Conservation (phyloP, 192 early-diverging fungal species). For the Fimicolochytrium jonesii region DNA sequence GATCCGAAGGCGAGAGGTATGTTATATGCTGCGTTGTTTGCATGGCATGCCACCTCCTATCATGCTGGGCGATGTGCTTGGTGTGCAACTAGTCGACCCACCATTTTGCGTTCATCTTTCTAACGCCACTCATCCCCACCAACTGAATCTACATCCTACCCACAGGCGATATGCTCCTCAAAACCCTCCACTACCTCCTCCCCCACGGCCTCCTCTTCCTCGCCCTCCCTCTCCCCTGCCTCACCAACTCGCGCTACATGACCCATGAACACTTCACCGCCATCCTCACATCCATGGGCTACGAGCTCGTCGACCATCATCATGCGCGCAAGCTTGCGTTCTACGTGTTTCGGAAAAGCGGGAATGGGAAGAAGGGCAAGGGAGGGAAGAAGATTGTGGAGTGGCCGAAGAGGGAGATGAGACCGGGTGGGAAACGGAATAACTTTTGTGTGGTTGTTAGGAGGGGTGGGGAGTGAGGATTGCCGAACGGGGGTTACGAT, state of each 20-base stretch:
- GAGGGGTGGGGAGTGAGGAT: no score
- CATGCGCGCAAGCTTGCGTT: conserved; percentile 75
- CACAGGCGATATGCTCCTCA: conserved; percentile 58
- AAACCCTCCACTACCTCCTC: conserved; percentile 44
- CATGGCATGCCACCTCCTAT: no score
- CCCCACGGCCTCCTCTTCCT: conserved; percentile 63
- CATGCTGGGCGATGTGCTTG: no score
- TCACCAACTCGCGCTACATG: conserved; percentile 81
- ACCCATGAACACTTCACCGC: conserved; percentile 63
- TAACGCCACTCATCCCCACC: no score
- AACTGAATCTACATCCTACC: no score
- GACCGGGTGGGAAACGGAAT: conserved; percentile 60
- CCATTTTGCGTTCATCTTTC: neutral
- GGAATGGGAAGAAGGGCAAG: conserved; percentile 1
- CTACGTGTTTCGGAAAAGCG: conserved; percentile 55
- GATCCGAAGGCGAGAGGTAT: conserved; percentile 64
- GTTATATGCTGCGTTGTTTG: no score
- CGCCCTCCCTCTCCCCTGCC: conserved; percentile 78
- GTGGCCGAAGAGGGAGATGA: conserved; percentile 36
- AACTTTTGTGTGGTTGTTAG: conserved; percentile 68
- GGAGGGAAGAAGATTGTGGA: conserved; percentile 55
- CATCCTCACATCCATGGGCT: conserved; percentile 65
- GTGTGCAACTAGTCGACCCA: no score
- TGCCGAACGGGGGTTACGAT: no score
- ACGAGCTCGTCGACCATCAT: conserved; percentile 54